Evolutionary conservation across 108 stramenopile species (phyloP), one percentile per base, ranked within the genome.

Genomic region (Cyclotella cryptica): DNA sequence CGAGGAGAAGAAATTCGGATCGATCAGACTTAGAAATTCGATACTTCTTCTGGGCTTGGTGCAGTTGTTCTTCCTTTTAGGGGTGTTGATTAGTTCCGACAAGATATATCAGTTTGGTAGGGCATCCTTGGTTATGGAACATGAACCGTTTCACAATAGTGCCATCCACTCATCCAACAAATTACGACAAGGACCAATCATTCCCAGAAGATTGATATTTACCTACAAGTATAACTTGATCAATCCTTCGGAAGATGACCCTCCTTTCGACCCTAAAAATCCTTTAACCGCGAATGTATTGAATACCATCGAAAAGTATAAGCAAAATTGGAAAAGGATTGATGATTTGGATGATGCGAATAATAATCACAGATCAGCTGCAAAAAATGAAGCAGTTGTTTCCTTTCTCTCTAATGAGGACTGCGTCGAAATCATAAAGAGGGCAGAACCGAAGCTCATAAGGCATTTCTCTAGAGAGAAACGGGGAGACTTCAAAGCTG

Each of bases 381-480:
- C 43, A 12, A 46, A 24, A 12, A 28, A 63, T 2, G 53, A 54
- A 12, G 74, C 49, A 1, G 18, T 21, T 1, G 65, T 69, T 18
- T 60, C 53, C 10, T 83, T 78, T 46, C 54, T 78, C 26, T 66
- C 63, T 17, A 71, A 83, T 68, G 46, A 19, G 21, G 72, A 74
- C 18, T 83, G 82, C 57, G 11, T 40, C 9, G 43, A 66, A 28
- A 71, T 46, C 7, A 73, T 83, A 0, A 29, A 66, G 21, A 55
- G 68, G 27, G 71, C 77, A 29, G 66, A 83, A 63, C 78, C 83
- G 17, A 46, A 54, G 12, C 72, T 84, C 4, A 68, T 84, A 0
- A 28, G 28, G 15, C 53, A 79, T 45, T 84, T 84, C 65, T 14
- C 45, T 10, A 28, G 53, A 22, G 83, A 79, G 41, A 29, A 44